phyloP scores from a whole-genome alignment of 345 rosid species.

The Linum usitatissimum region DNA sequence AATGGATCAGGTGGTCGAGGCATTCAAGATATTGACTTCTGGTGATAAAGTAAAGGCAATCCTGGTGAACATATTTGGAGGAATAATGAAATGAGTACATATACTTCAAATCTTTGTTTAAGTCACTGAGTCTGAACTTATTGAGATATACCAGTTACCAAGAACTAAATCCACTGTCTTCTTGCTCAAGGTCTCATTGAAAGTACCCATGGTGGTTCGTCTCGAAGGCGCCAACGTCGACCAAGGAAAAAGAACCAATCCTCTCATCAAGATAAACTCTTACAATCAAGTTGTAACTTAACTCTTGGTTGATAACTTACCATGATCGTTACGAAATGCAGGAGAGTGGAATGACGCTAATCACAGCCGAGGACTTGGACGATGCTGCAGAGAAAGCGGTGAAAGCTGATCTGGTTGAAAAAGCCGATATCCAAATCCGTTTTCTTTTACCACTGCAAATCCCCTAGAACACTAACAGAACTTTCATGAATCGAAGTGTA shows the following conservation, averaged over 20 bases:
- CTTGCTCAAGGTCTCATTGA: conserved; percentile 55
- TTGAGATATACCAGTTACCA: not conserved
- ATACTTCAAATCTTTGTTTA: too few relatives aligned
- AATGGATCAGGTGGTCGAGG: conserved; percentile 77
- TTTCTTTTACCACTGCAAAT: not conserved
- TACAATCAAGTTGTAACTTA: not conserved
- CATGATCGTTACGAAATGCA: conserved; percentile 14
- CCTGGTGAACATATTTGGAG: conserved; percentile 95
- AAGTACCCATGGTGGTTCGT: conserved; percentile 72
- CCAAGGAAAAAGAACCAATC: conserved; percentile 91
- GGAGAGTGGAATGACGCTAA: conserved; percentile 89
- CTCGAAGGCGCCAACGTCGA: conserved; percentile 35
- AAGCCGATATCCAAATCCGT: not conserved
- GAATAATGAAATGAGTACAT: conserved; percentile 98
- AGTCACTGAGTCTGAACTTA: too few relatives aligned
- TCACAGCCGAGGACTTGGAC: conserved; percentile 91
- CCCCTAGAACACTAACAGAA: not conserved
- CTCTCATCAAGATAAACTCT: conserved; percentile 65
- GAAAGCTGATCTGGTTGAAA: conserved; percentile 23
- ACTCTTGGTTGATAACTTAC: not conserved
- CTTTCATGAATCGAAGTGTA: not conserved
- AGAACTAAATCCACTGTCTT: not conserved
- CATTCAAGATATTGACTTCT: conserved; percentile 90
- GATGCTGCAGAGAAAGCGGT: conserved; percentile 99
- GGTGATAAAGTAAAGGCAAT: conserved; percentile 98